These are phyloP conservation scores for Nothopassalora personata DNA, from an alignment of 2,329 filamentous ascomycete genomes.

Conservation along the genomic window DNA sequence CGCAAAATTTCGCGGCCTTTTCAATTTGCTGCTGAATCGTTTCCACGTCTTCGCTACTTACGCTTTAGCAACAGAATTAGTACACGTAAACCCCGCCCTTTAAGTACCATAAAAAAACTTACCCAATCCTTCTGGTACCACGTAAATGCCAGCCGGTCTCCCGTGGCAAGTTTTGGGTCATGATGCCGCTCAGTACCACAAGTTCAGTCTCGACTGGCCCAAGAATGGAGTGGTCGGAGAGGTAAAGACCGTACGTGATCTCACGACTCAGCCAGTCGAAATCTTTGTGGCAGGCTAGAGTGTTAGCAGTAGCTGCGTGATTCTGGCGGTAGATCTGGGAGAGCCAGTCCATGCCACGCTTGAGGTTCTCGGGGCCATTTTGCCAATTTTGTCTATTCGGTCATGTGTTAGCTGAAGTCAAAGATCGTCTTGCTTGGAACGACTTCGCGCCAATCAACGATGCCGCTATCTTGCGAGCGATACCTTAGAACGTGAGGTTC, in stretches of 20 bases:
- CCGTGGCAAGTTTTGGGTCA: conserved; percentile 52
- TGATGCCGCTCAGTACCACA: conserved; percentile 50
- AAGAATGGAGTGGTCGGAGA: conserved; percentile 52
- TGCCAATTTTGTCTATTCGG: conserved; percentile 49
- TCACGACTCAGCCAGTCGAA: conserved; percentile 50
- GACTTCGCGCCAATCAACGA: too few species aligned
- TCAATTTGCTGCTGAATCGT: conserved; percentile 38
- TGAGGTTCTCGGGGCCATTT: conserved; percentile 51
- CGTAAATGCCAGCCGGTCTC: conserved; percentile 55
- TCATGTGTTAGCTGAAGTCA: not conserved
- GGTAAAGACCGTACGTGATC: conserved; percentile 56
- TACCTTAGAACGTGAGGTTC: too few species aligned
- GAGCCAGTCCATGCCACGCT: conserved; percentile 53
- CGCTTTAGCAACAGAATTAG: conserved; percentile 7
- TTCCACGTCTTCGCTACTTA: conserved; percentile 43
- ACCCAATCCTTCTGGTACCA: conserved; percentile 45
- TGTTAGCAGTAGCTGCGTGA: conserved; percentile 35
- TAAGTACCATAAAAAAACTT: not conserved
- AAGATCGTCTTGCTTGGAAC: not conserved
- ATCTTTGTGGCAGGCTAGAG: conserved; percentile 43
- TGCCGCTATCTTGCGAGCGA: too few species aligned
- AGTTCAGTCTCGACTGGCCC: conserved; percentile 53
- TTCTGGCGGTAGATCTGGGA: conserved; percentile 53
- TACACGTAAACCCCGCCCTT: not conserved
- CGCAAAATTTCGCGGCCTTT: conserved; percentile 35